Conservation (phyloP, 495 filamentous ascomycete genomes). For the Letharia columbiana region DNA sequence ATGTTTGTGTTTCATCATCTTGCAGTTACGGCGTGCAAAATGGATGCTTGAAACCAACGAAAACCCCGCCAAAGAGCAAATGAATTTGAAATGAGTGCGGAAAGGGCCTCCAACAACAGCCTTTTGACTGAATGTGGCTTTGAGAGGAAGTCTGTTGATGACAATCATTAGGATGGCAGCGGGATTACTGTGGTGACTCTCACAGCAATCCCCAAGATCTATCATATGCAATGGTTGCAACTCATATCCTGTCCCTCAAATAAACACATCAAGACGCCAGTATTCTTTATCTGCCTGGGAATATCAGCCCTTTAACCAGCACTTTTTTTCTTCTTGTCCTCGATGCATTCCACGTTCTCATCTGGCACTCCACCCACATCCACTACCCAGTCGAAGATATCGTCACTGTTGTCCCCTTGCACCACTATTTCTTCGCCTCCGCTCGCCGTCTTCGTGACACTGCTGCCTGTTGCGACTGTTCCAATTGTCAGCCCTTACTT, state of each 20-base stretch:
- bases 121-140: neutral
- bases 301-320: slow-evolving; percentile 9
- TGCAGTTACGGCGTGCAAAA: no score
- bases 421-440: slow-evolving; percentile 96
- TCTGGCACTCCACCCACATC: slow-evolving; percentile 82
- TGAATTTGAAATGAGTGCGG: neutral
- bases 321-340: slow-evolving; percentile 86
- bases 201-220: neutral
- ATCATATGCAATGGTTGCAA: neutral
- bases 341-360: slow-evolving; percentile 87
- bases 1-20: neutral
- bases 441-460: slow-evolving; percentile 76
- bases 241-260: neutral
- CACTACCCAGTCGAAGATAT: slow-evolving; percentile 81
- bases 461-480: slow-evolving; percentile 78
- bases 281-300: neutral
- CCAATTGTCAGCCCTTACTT: neutral
- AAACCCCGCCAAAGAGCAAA: neutral
- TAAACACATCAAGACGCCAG: neutral
- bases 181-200: neutral
- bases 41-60: neutral
- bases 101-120: neutral
- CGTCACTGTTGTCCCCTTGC: slow-evolving; percentile 92
- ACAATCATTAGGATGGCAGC: neutral
- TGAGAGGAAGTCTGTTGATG: neutral